Base-by-base conservation (phyloP, 345 rosid genomes). In the Cochlearia excelsa region DNA sequence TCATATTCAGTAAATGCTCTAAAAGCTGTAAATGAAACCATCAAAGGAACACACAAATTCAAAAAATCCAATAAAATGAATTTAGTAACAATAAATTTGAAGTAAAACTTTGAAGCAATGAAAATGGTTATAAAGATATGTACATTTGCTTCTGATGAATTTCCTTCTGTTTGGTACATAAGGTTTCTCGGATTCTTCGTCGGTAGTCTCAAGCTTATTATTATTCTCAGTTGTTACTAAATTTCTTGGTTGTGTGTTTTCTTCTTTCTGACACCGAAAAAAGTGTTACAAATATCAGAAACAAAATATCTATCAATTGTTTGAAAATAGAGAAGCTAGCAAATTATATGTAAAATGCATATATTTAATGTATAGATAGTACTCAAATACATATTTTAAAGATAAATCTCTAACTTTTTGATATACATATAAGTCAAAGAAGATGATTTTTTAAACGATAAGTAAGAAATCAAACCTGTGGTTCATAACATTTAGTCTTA, bases 1-100 rank as follows among this genome's bases (percentile, higher is more conserved):
- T 51, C 74, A 46, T 49, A 58, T 9, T 70, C n/a, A 39, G 75
- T 61, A 5, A 80, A 68, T 70, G 78, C 70, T 41, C 80, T 84
- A 68, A 76, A 67, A 26, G 97, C 95, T 90, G 74, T 75, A 68
- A 9, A 43, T 29, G 28, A 41, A 43, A 6, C 6, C 31, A 37
- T 45, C 7, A 54, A 64, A 10, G 9, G 34, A 23, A 6, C n/a
- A 7, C 8, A 10, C 10, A 61, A 11, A 1, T 35, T 10, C 35
- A 63, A 44, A 28, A 65, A 65, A 10, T 8, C 23, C 23, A 16
- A 16, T 16, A 16, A 16, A 31, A n/a, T 27, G 45, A 49, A 23
- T 28, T 51, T 63, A 41, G 6, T 70, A 51, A 42, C 29, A 10
- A 30, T 16, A 31, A 7, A 49, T 55, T 38, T 30, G 7, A 26